Conservation (phyloP, 2,329 filamentous ascomycete genomes). For the Apiospora marii region DNA sequence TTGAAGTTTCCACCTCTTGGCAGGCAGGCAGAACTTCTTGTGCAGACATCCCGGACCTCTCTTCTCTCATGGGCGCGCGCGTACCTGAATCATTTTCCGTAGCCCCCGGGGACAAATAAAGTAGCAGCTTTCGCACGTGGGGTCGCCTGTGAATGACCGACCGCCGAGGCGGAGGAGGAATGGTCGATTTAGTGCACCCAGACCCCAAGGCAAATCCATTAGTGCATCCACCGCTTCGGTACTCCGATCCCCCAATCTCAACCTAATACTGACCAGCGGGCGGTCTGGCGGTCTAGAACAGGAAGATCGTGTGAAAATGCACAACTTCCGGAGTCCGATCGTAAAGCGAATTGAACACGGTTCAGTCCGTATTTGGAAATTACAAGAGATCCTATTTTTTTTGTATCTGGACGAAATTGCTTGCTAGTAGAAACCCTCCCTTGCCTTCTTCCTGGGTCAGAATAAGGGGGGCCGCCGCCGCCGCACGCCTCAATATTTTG, state of each 20-base stretch:
- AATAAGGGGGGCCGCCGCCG: background rate
- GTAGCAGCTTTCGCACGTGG: conserved; percentile 1
- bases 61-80: background rate
- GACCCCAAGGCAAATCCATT: background rate
- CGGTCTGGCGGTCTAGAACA: background rate
- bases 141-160: background rate
- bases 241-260: conserved; percentile 11
- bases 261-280: background rate
- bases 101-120: background rate
- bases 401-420: background rate
- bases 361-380: background rate
- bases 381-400: background rate
- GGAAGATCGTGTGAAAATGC: background rate
- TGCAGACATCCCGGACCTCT: background rate
- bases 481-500: background rate
- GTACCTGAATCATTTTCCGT: background rate
- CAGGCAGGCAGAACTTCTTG: background rate
- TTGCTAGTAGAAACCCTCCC: background rate
- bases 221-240: conserved; percentile 19
- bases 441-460: background rate
- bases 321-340: conserved; percentile 1
- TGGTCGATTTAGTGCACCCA: background rate
- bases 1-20: background rate
- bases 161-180: conserved; percentile 1
- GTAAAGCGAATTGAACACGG: background rate